Evolutionary conservation across 768 basidiomycete species (phyloP).

Genomic region (Guyanaporus albipodus): DNA sequence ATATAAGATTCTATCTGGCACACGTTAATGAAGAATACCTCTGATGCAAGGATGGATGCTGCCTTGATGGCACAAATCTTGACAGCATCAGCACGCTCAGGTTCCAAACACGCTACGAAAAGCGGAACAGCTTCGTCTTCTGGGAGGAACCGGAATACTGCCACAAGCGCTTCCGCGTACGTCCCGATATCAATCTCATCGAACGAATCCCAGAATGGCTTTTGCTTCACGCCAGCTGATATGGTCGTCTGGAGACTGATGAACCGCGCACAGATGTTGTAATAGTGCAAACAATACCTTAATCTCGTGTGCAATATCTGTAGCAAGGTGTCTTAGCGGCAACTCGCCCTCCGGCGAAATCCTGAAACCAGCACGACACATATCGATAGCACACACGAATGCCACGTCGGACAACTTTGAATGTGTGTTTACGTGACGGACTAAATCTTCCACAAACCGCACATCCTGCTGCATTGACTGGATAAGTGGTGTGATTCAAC

Average conservation of each 20-base stretch:
- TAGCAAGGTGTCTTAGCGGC: constrained; percentile 60
- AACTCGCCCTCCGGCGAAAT: constrained; percentile 52
- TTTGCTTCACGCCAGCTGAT: constrained; percentile 35
- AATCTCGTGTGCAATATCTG: constrained; percentile 76
- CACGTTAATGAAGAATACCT: constrained; percentile 40
- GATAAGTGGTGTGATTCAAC: background rate
- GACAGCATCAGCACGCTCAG: constrained; percentile 76
- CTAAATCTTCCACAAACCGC: constrained; percentile 58
- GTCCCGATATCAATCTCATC: constrained; percentile 77
- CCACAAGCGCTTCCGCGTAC: constrained; percentile 69
- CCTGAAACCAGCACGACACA: constrained; percentile 65
- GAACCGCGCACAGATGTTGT: constrained; percentile 5
- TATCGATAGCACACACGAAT: constrained; percentile 69
- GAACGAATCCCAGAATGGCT: constrained; percentile 66
- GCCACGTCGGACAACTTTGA: constrained; percentile 65
- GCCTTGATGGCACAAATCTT: constrained; percentile 78
- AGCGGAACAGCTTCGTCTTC: constrained; percentile 56
- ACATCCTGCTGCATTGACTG: constrained; percentile 34
- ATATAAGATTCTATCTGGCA: constrained; percentile 8
- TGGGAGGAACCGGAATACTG: constrained; percentile 67
- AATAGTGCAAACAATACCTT: constrained; percentile 46
- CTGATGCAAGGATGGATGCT: constrained; percentile 60
- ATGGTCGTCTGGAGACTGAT: constrained; percentile 20
- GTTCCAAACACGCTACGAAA: constrained; percentile 63
- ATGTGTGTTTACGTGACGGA: constrained; percentile 51